Conservation (phyloP, 805 yeast species). For the Wickerhamiella spandovensis region DNA sequence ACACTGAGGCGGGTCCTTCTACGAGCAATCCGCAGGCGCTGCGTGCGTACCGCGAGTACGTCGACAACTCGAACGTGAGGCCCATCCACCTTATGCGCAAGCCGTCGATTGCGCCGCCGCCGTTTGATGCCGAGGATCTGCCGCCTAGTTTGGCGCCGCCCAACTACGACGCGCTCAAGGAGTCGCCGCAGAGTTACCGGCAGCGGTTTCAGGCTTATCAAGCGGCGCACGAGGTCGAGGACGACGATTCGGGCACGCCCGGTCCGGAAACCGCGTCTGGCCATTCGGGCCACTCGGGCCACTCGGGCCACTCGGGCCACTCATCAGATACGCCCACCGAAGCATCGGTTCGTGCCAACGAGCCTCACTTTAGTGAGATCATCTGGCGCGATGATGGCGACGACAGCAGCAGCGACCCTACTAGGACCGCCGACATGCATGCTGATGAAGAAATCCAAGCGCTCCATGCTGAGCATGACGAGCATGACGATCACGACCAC, state of each 20-base stretch:
- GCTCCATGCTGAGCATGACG: neutral
- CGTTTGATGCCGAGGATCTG: slow-evolving; percentile 36
- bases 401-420: neutral
- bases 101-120: slow-evolving; percentile 52
- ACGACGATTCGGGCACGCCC: neutral
- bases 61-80: slow-evolving; percentile 17
- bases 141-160: slow-evolving; percentile 29
- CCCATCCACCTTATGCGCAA: slow-evolving; percentile 43
- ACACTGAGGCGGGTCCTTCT: neutral
- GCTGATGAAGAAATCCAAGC: too few relatives aligned
- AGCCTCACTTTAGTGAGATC: slow-evolving; percentile 16
- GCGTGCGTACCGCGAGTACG: slow-evolving; percentile 14
- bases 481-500: neutral
- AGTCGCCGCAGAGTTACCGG: slow-evolving; percentile 11
- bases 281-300: neutral
- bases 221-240: slow-evolving; percentile 5
- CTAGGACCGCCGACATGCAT: neutral
- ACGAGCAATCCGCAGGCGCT: slow-evolving; percentile 1
- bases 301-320: neutral
- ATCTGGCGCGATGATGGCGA: slow-evolving; percentile 15
- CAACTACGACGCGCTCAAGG: slow-evolving; percentile 11
- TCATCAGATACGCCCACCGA: neutral
- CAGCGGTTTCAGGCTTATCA: slow-evolving; percentile 13
- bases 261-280: neutral
- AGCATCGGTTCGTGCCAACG: neutral